These are phyloP conservation scores for Tulasnella sp. DNA, from an alignment of 768 basidiomycete species.

Conservation along the genomic window DNA sequence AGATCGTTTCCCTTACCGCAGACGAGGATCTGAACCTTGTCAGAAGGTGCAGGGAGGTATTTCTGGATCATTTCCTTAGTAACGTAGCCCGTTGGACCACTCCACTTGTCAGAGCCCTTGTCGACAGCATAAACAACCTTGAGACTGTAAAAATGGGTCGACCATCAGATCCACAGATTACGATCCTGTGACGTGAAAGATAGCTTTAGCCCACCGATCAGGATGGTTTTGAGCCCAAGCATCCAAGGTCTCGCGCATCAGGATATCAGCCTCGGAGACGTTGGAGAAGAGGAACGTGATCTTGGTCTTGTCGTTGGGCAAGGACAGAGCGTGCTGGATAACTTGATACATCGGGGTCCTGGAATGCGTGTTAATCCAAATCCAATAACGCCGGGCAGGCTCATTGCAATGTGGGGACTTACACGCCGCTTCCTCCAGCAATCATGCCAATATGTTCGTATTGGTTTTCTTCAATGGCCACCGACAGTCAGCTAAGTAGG, in stretches of 20 bases:
- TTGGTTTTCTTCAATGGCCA: slow-evolving; percentile 57
- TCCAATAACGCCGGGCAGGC: not conserved
- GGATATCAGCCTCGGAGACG: slow-evolving; percentile 83
- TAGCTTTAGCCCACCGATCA: slow-evolving; percentile 32
- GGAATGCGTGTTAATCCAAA: slow-evolving; percentile 4
- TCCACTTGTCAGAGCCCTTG: slow-evolving; percentile 67
- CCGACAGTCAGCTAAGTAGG: not conserved
- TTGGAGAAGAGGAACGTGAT: slow-evolving; percentile 92
- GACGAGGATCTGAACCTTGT: slow-evolving; percentile 84
- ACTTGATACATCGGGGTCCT: slow-evolving; percentile 85
- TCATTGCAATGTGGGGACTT: too few species aligned
- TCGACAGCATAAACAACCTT: slow-evolving; percentile 85
- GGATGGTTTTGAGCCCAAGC: slow-evolving; percentile 63
- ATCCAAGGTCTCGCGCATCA: slow-evolving; percentile 75
- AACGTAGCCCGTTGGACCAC: slow-evolving; percentile 70
- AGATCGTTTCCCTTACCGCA: too few species aligned
- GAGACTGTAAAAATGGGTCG: slow-evolving; percentile 45
- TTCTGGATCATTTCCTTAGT: slow-evolving; percentile 66
- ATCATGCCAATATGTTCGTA: slow-evolving; percentile 84
- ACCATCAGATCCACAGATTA: not conserved
- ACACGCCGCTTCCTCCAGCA: slow-evolving; percentile 93
- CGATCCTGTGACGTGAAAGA: not conserved
- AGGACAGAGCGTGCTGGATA: slow-evolving; percentile 59
- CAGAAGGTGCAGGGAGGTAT: slow-evolving; percentile 60
- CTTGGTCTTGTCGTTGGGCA: slow-evolving; percentile 85